phyloP scores from a whole-genome alignment of 2,329 filamentous ascomycete species.

The Aspergillus eucalypticola region DNA sequence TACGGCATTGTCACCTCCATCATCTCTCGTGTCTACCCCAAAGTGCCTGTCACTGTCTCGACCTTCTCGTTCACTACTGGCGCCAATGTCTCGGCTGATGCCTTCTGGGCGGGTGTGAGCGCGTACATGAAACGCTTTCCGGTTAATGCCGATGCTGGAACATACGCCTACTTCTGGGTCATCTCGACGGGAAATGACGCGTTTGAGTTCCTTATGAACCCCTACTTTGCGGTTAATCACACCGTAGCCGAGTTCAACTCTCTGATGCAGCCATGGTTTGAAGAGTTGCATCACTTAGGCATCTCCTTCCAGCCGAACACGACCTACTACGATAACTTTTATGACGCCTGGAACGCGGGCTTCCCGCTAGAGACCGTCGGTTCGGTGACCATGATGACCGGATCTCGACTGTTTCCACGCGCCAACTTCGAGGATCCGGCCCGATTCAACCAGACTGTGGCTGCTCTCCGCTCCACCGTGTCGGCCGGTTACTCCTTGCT shows the following conservation, averaged over 20 bases:
- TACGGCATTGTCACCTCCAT: constrained; percentile 34
- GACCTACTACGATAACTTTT: constrained; percentile 31
- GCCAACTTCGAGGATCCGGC: constrained; percentile 32
- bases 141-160: constrained; percentile 30
- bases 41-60: constrained; percentile 28
- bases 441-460: constrained; percentile 32
- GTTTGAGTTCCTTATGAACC: constrained; percentile 37
- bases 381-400: constrained; percentile 24
- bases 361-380: constrained; percentile 31
- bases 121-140: constrained; percentile 31
- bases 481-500: constrained; percentile 30
- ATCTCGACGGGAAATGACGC: constrained; percentile 18
- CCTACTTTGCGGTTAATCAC: constrained; percentile 30
- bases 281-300: constrained; percentile 25
- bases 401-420: constrained; percentile 39
- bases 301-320: constrained; percentile 27
- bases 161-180: constrained; percentile 37
- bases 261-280: constrained; percentile 30
- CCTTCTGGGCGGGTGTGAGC: constrained; percentile 32
- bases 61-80: constrained; percentile 31
- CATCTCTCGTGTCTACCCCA: constrained; percentile 29
- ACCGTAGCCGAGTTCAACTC: constrained; percentile 29
- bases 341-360: constrained; percentile 29
- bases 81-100: constrained; percentile 23
- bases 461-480: constrained; percentile 24